phyloP scores from a whole-genome alignment of 768 basidiomycete genomes.

The Hortiboletus campestris region DNA sequence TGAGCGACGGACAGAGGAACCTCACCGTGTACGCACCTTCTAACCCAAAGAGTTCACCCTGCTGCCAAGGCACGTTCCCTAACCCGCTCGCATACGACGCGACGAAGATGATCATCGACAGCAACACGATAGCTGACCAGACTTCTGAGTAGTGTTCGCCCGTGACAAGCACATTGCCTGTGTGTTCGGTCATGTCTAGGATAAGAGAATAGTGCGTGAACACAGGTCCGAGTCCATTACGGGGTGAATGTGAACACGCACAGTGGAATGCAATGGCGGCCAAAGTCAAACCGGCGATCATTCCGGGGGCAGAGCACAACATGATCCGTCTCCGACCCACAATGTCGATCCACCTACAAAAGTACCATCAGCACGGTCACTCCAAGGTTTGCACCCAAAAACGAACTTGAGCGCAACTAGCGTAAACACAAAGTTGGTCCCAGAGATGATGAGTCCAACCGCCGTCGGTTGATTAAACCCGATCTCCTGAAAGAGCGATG shows the following conservation, averaged over 20 bases:
- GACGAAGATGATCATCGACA: conserved; percentile 82
- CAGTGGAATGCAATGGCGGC: conserved; percentile 65
- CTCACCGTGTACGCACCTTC: conserved; percentile 46
- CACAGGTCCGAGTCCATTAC: background rate
- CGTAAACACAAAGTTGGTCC: conserved; percentile 78
- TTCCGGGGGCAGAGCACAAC: conserved; percentile 68
- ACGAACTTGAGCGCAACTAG: conserved; percentile 64
- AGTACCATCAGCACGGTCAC: background rate
- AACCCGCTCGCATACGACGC: conserved; percentile 78
- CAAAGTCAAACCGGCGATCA: conserved; percentile 64
- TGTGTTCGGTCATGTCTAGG: conserved; percentile 58
- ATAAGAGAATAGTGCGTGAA: background rate
- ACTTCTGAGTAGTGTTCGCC: conserved; percentile 55
- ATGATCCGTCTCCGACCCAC: conserved; percentile 71
- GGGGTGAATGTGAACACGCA: background rate
- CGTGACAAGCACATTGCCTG: conserved; percentile 57
- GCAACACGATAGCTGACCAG: conserved; percentile 69
- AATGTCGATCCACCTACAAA: conserved; percentile 51
- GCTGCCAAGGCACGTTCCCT: conserved; percentile 85
- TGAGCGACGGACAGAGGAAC: background rate
- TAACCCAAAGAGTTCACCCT: conserved; percentile 78
- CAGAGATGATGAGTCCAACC: conserved; percentile 74
- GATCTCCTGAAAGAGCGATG: conserved; percentile 76
- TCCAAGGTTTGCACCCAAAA: background rate
- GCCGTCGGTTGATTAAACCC: conserved; percentile 83